These are phyloP conservation scores for Coniochaeta pulveracea DNA, from an alignment of 2,329 filamentous ascomycete species.

Conservation along the genomic window DNA sequence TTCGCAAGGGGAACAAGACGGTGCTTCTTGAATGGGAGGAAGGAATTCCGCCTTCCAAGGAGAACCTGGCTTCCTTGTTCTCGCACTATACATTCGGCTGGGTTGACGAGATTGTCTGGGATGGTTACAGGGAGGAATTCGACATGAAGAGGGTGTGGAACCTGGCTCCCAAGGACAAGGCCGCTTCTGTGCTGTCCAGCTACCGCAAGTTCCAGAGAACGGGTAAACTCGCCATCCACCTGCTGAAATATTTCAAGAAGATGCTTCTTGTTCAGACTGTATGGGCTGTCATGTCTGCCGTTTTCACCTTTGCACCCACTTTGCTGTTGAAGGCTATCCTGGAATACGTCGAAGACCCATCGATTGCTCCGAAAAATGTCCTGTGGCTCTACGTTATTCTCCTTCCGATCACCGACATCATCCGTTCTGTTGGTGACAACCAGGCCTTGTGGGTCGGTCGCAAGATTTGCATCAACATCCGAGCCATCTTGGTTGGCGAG, in stretches of 20 bases:
- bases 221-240: conserved; percentile 63
- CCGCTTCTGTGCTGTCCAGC: conserved; percentile 63
- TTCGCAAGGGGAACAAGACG: conserved; percentile 83
- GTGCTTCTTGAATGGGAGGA: conserved; percentile 84
- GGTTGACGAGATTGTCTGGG: conserved; percentile 82
- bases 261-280: conserved; percentile 64
- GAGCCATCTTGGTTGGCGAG: conserved; percentile 92
- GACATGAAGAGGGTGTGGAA: conserved; percentile 90
- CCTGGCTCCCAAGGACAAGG: conserved; percentile 76
- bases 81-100: conserved; percentile 82
- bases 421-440: conserved; percentile 73
- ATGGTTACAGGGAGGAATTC: conserved; percentile 74
- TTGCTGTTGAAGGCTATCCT: conserved; percentile 83
- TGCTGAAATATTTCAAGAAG: conserved; percentile 74
- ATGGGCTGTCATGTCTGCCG: conserved; percentile 68
- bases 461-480: conserved; percentile 84
- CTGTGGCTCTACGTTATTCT: conserved; percentile 94
- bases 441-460: conserved; percentile 88
- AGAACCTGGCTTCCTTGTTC: conserved; percentile 79
- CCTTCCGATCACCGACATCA: conserved; percentile 69
- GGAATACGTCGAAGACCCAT: conserved; percentile 82
- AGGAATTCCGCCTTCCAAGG: conserved; percentile 73
- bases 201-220: conserved; percentile 84
- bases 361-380: conserved; percentile 66
- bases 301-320: conserved; percentile 87